These are phyloP conservation scores for Phaeoacremonium minimum DNA, from an alignment of 2,329 filamentous ascomycete species.

Conservation along the genomic window DNA sequence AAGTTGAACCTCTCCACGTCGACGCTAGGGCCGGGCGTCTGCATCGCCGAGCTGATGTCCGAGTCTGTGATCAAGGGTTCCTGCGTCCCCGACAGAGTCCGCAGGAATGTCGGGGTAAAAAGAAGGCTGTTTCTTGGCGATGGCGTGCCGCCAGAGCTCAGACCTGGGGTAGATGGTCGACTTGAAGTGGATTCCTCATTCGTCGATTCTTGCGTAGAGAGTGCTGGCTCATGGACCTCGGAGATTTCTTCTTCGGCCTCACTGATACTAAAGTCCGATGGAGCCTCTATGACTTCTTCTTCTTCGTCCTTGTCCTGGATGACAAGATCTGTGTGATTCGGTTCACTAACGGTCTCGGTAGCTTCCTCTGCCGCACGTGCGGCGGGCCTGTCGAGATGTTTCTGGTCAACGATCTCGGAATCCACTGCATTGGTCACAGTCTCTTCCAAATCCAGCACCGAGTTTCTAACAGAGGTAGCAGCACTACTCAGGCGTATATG, in stretches of 20 bases:
- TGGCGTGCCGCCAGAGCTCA: conserved; percentile 20
- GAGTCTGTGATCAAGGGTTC: conserved; percentile 6
- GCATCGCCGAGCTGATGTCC: conserved; percentile 2
- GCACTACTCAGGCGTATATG: background rate
- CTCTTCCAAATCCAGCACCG: background rate
- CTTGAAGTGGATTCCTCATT: conserved; percentile 8
- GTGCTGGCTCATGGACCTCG: too few relatives aligned
- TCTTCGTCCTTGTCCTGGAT: too few relatives aligned
- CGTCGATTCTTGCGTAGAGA: background rate
- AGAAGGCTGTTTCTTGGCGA: conserved; percentile 22
- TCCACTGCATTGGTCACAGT: background rate
- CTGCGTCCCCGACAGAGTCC: conserved; percentile 9
- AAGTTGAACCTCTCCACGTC: background rate
- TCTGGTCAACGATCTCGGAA: too few relatives aligned
- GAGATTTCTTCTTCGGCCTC: too few relatives aligned
- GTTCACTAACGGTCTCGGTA: background rate
- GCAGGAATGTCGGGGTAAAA: conserved; percentile 16
- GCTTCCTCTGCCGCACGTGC: background rate
- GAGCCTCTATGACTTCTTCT: too few relatives aligned
- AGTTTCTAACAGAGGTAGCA: background rate
- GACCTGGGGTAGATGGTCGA: conserved; percentile 22
- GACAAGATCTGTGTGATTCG: too few relatives aligned
- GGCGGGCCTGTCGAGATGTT: background rate
- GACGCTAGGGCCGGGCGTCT: conserved; percentile 2
- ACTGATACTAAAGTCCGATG: too few relatives aligned